Percentiles rank a stretch among this genome's conserved stretches.
phyloP scores from a whole-genome alignment of 805 yeast species.

The Yueomyces sp. region DNA sequence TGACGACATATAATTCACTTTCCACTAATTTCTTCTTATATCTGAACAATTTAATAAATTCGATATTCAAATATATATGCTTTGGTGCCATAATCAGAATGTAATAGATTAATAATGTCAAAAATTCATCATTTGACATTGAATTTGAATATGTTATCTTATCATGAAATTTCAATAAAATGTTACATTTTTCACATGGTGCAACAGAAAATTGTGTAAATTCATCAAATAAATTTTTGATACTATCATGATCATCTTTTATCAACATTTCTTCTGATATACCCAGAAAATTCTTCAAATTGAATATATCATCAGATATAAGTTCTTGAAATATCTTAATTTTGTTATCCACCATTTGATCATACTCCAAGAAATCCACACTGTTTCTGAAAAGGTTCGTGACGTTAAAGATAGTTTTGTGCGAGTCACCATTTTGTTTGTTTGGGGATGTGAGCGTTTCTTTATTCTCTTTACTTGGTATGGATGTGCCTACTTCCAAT shows the following conservation, averaged over 20 bases:
- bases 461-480: conserved; percentile 3
- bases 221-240: conserved; percentile 8
- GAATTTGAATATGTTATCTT: conserved; percentile 14
- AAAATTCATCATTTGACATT: conserved; percentile 21
- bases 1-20: conserved; percentile 21
- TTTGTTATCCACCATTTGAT: conserved; percentile 14
- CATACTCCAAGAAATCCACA: conserved; percentile 20
- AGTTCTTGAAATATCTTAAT: conserved; percentile 10
- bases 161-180: conserved; percentile 16
- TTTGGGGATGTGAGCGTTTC: conserved; percentile 3
- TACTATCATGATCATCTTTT: conserved; percentile 4
- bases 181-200: conserved; percentile 19
- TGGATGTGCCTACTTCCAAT: conserved; percentile 22
- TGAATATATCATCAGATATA: conserved; percentile 9
- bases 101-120: conserved; percentile 19
- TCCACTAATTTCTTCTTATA: conserved; percentile 21
- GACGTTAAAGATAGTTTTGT: conserved; percentile 9
- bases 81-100: conserved; percentile 13
- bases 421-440: conserved; percentile 1
- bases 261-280: conserved; percentile 3
- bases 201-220: conserved; percentile 14
- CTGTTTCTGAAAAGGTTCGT: conserved; percentile 20
- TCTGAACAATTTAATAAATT: conserved; percentile 22
- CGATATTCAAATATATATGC: conserved; percentile 16
- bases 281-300: conserved; percentile 15